A percentile compares a stretch with the other conserved stretches of the same genome.
Conservation (phyloP, 192 early-diverging fungal species). For the Coemansia reversa region DNA sequence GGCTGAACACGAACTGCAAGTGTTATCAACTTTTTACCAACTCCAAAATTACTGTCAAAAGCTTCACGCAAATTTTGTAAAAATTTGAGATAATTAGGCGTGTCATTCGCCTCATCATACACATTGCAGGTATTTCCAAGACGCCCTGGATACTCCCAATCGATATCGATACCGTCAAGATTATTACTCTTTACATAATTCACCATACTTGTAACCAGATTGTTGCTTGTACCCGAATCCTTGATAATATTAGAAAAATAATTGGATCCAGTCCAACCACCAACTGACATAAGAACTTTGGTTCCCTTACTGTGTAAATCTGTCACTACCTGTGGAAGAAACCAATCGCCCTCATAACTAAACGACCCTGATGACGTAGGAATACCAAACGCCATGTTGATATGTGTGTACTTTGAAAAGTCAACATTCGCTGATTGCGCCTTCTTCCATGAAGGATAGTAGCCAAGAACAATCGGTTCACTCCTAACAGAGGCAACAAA, state of each 20-base stretch:
- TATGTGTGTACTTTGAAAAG: constrained; percentile 61
- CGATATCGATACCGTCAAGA: constrained; percentile 67
- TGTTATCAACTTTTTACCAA: constrained; percentile 59
- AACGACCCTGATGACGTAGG: constrained; percentile 42
- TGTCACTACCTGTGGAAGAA: constrained; percentile 45
- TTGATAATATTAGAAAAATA: constrained; percentile 62
- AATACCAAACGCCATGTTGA: constrained; percentile 67
- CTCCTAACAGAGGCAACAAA: too few species aligned
- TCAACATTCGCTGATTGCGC: constrained; percentile 26
- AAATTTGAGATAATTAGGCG: constrained; percentile 62
- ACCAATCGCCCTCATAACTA: constrained; percentile 28
- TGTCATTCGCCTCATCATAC: constrained; percentile 59
- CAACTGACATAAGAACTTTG: constrained; percentile 66
- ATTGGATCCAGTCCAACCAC: constrained; percentile 72
- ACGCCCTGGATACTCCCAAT: constrained; percentile 72
- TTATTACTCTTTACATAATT: constrained; percentile 55
- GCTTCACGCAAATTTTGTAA: constrained; percentile 57
- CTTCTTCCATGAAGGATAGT: constrained; percentile 45
- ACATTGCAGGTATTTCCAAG: constrained; percentile 43
- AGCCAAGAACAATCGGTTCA: constrained; percentile 32
- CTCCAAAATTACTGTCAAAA: constrained; percentile 23
- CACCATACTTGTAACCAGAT: constrained; percentile 61
- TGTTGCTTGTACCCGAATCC: constrained; percentile 40
- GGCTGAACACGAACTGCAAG: constrained; percentile 64
- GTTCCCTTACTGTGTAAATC: constrained; percentile 56